A percentile compares a stretch with the other conserved stretches of the same genome.
phyloP scores from a whole-genome alignment of 2,329 filamentous ascomycete genomes.

The Colletotrichum sansevieriae region DNA sequence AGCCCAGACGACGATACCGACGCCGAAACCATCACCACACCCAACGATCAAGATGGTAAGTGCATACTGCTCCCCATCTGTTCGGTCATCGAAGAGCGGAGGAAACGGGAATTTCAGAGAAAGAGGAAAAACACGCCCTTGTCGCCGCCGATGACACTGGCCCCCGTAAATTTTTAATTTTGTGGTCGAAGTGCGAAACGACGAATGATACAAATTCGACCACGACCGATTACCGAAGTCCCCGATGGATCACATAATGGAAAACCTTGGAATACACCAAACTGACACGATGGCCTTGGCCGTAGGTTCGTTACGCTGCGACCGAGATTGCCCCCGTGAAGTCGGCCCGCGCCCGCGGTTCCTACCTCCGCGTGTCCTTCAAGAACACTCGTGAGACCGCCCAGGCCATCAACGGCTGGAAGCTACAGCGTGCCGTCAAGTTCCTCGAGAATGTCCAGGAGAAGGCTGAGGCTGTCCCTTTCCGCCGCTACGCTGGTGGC shows the following conservation, averaged over 20 bases:
- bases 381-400: conserved; percentile 99
- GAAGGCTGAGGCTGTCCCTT: conserved; percentile 97
- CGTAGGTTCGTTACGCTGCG: conserved; percentile 94
- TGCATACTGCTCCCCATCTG: conserved; percentile 47
- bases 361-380: conserved; percentile 99
- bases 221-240: background rate
- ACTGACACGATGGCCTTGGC: conserved; percentile 41
- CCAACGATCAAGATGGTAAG: conserved; percentile 71
- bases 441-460: conserved; percentile 99
- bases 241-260: background rate
- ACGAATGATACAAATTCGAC: conserved; percentile 22
- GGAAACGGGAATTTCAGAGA: background rate
- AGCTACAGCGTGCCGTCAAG: conserved; percentile 91
- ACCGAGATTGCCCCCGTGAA: conserved; percentile 88
- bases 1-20: conserved; percentile 53
- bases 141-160: conserved; percentile 17
- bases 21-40: conserved; percentile 67
- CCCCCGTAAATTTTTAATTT: background rate
- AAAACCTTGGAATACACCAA: conserved; percentile 14
- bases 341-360: conserved; percentile 97
- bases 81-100: conserved; percentile 5
- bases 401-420: conserved; percentile 99
- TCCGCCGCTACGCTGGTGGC: conserved; percentile 96
- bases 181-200: conserved; percentile 7
- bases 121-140: background rate